phyloP scores from a whole-genome alignment of 208 protist species.

The Leptomonas seymouri region DNA sequence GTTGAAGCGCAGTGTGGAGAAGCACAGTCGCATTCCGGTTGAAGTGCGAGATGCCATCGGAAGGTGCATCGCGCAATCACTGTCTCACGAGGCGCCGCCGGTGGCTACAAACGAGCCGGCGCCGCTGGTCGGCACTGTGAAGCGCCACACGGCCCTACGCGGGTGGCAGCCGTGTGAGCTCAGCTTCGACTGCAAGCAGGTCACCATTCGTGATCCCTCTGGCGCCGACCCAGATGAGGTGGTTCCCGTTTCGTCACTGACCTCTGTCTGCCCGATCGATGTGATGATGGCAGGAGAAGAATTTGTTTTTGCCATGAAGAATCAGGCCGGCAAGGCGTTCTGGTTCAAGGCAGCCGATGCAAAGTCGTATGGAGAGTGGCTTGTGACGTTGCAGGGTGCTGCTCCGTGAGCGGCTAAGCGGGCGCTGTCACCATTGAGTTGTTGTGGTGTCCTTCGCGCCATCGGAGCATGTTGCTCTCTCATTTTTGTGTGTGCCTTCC shows the following conservation, averaged over 20 bases:
- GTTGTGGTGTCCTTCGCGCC: neutral
- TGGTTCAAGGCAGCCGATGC: conserved; percentile 72
- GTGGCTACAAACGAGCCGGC: conserved; percentile 28
- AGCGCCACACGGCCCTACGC: conserved; percentile 72
- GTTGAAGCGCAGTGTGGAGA: conserved; percentile 76
- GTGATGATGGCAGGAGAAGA: conserved; percentile 66
- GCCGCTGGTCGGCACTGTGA: conserved; percentile 47
- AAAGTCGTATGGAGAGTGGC: conserved; percentile 62
- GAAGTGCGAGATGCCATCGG: conserved; percentile 66
- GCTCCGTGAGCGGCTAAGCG: conserved; percentile 31
- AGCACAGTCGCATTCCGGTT: conserved; percentile 65
- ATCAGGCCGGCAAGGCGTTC: conserved; percentile 79
- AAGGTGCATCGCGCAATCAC: conserved; percentile 56
- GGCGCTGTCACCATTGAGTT: neutral
- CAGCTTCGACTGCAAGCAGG: conserved; percentile 44
- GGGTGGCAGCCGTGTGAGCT: conserved; percentile 86
- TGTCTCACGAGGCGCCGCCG: conserved; percentile 42
- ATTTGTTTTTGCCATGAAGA: conserved; percentile 88
- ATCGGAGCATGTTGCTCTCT: conserved; percentile 9
- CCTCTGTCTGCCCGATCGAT: conserved; percentile 88
- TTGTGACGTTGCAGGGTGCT: conserved; percentile 62
- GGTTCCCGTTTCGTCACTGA: conserved; percentile 59
- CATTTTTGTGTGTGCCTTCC: too few relatives aligned
- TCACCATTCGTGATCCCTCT: conserved; percentile 47
- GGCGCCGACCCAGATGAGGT: conserved; percentile 46